Evolutionary conservation across 495 filamentous ascomycete genomes (phyloP).

Genomic region (Sporormia fimetaria): DNA sequence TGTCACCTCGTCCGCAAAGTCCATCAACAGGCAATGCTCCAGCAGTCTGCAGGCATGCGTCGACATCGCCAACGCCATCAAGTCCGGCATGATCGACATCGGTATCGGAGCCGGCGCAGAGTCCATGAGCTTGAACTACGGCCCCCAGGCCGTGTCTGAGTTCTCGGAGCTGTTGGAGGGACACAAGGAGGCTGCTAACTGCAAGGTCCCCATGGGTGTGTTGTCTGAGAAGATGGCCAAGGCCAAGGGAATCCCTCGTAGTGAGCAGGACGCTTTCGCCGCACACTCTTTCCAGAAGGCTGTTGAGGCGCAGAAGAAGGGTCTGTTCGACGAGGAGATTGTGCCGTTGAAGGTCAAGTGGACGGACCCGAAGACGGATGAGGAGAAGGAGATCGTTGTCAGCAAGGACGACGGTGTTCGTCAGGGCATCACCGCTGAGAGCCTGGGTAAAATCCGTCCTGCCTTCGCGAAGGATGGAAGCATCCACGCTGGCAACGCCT

Average conservation of each 20-base stretch:
- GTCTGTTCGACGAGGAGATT: constrained; percentile 91
- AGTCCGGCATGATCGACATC: constrained; percentile 82
- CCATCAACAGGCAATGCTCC: constrained; percentile 84
- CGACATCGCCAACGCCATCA: constrained; percentile 86
- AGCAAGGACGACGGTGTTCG: constrained; percentile 80
- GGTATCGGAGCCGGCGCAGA: constrained; percentile 96
- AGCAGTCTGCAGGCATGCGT: constrained; percentile 80
- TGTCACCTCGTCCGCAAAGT: constrained; percentile 66
- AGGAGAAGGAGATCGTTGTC: constrained; percentile 76
- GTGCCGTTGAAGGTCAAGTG: constrained; percentile 69
- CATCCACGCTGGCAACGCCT: constrained; percentile 94
- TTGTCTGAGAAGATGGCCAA: constrained; percentile 93
- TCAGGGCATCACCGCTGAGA: constrained; percentile 73
- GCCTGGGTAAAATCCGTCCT: constrained; percentile 75
- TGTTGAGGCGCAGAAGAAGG: constrained; percentile 67
- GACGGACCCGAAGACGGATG: constrained; percentile 81
- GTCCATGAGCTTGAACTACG: constrained; percentile 90
- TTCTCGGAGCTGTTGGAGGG: constrained; percentile 86
- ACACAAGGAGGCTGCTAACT: constrained; percentile 77
- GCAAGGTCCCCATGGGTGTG: constrained; percentile 95
- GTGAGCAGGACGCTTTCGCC: constrained; percentile 77
- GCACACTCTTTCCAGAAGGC: constrained; percentile 86
- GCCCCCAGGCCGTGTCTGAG: constrained; percentile 82
- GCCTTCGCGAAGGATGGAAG: constrained; percentile 85
- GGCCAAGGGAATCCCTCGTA: constrained; percentile 59